Evolutionary conservation across 148 eudicot species (phyloP).

Genomic region (Cornus kousa): DNA sequence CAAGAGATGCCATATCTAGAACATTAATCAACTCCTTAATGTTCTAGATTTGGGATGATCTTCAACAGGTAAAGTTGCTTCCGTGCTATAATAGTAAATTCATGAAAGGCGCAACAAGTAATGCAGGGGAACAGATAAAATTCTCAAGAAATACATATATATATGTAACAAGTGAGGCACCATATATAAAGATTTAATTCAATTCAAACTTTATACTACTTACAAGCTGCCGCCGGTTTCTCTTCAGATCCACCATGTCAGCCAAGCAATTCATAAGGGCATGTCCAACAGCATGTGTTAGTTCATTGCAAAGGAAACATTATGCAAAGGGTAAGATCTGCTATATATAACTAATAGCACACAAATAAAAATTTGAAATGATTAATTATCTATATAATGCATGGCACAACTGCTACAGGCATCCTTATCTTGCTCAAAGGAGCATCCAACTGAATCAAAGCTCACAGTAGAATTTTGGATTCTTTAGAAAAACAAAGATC

Average conservation of each 20-base stretch:
- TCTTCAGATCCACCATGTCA: constrained; percentile 49
- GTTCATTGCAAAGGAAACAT: constrained; percentile 5
- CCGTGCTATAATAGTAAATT: neutral
- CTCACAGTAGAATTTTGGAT: neutral
- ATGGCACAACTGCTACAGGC: neutral
- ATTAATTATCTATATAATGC: neutral
- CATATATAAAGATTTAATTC: neutral
- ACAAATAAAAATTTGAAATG: too few species aligned
- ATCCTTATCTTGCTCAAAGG: neutral
- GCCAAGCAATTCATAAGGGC: constrained; percentile 35
- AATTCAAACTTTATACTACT: constrained; percentile 30
- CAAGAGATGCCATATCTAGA: neutral
- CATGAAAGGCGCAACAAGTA: neutral
- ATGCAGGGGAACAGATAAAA: neutral
- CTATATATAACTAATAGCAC: neutral
- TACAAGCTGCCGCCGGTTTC: constrained; percentile 93
- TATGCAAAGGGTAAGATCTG: neutral
- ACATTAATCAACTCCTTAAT: constrained; percentile 2
- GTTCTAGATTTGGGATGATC: neutral
- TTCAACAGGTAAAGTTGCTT: constrained; percentile 3
- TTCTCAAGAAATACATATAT: neutral
- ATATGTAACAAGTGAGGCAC: neutral
- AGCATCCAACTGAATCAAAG: neutral
- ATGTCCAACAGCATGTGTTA: constrained; percentile 30
- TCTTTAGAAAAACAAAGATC: neutral